Percentiles rank a stretch among this genome's conserved stretches.
These are phyloP conservation scores for Auricularia sp. DNA, from an alignment of 768 basidiomycete genomes.

Conservation along the genomic window DNA sequence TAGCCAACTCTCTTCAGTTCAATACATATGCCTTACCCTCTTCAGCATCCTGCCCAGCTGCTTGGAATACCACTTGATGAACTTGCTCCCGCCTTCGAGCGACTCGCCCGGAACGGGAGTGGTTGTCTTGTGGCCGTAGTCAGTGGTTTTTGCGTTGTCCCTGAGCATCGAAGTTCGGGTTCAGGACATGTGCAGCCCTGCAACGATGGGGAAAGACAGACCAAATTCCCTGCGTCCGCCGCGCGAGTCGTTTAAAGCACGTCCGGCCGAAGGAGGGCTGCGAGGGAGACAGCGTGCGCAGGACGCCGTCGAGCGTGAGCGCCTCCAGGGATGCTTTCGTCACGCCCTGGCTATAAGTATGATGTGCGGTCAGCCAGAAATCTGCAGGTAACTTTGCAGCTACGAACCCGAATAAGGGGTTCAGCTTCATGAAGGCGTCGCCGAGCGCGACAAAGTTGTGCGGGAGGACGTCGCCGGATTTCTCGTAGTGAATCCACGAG, in stretches of 20 bases:
- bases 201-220: not conserved
- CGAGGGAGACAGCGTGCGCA: not conserved
- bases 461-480: conserved; percentile 17
- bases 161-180: not conserved
- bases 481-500: conserved; percentile 20
- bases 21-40: too few species aligned
- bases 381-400: too few species aligned
- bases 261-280: not conserved
- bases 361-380: too few species aligned
- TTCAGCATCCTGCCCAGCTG: not conserved
- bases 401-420: conserved; percentile 14
- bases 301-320: not conserved
- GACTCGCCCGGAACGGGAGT: not conserved
- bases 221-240: not conserved
- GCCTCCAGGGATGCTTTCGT: not conserved
- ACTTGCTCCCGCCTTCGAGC: not conserved
- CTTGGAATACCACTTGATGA: not conserved
- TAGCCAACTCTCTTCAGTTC: too few species aligned
- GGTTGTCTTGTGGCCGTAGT: not conserved
- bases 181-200: too few species aligned
- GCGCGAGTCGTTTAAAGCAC: not conserved
- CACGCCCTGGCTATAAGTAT: not conserved
- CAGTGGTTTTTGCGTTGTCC: not conserved
- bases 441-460: conserved; percentile 26
- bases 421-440: conserved; percentile 23